Conservation (phyloP, 495 filamentous ascomycete genomes). For the Xylaria intraflava region DNA sequence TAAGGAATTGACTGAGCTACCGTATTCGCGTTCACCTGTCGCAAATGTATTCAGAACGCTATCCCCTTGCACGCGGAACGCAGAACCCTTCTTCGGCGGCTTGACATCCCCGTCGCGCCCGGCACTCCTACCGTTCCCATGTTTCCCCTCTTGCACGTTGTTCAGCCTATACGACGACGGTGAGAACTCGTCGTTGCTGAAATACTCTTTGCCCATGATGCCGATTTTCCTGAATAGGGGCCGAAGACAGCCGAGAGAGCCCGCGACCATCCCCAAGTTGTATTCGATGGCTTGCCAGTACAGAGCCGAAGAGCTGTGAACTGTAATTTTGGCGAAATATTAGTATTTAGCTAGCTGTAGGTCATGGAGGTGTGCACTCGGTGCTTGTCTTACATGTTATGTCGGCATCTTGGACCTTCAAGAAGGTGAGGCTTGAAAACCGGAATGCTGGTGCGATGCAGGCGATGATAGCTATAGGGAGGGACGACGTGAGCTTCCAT, state of each 20-base stretch:
- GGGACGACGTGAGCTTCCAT: not conserved
- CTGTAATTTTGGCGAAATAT: not conserved
- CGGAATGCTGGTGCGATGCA: conserved; percentile 4
- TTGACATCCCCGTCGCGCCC: not conserved
- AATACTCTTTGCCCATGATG: not conserved
- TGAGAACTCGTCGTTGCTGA: not conserved
- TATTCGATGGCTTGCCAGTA: conserved; percentile 13
- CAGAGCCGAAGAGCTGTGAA: conserved; percentile 7
- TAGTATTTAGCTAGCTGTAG: not conserved
- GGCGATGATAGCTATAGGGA: not conserved
- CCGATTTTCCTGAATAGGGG: not conserved
- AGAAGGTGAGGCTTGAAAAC: conserved; percentile 1
- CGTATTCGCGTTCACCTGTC: too few relatives aligned
- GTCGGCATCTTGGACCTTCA: not conserved
- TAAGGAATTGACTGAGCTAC: too few relatives aligned
- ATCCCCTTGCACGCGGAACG: not conserved
- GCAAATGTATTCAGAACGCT: not conserved
- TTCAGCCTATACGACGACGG: not conserved
- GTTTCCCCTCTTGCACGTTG: too few relatives aligned
- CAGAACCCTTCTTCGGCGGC: not conserved
- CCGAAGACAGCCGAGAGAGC: conserved; percentile 1
- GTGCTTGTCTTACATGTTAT: conserved; percentile 7
- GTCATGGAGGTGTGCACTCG: not conserved
- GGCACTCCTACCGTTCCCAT: too few relatives aligned
- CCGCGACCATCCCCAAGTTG: conserved; percentile 6